phyloP scores from a whole-genome alignment of 2,329 filamentous ascomycete species.

The Aspergillus cejpii region DNA sequence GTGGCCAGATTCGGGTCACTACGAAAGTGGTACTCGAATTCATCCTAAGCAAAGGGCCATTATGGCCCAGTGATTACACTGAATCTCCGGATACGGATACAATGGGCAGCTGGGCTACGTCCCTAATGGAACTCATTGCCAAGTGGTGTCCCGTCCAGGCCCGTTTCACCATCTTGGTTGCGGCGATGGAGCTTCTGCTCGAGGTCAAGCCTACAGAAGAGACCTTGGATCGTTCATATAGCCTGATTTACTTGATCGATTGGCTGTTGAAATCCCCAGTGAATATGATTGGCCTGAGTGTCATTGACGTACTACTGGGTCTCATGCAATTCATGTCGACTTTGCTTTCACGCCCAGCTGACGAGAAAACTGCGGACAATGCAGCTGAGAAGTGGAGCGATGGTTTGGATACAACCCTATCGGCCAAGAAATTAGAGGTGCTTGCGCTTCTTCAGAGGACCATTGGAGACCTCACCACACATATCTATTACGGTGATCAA shows the following conservation, averaged over 20 bases:
- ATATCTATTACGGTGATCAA: constrained; percentile 95
- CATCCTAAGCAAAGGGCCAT: constrained; percentile 54
- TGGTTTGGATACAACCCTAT: constrained; percentile 26
- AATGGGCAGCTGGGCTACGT: constrained; percentile 69
- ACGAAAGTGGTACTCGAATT: constrained; percentile 70
- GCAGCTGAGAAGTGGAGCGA: constrained; percentile 16
- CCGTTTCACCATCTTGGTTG: constrained; percentile 81
- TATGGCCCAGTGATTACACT: constrained; percentile 42
- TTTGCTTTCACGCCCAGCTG: constrained; percentile 60
- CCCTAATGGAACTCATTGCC: constrained; percentile 70
- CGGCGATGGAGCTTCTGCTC: constrained; percentile 68
- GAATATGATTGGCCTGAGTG: constrained; percentile 89
- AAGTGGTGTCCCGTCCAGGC: constrained; percentile 92
- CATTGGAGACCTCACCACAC: constrained; percentile 84
- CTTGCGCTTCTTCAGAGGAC: constrained; percentile 68
- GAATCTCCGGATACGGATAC: constrained; percentile 39
- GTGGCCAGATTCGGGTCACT: constrained; percentile 71
- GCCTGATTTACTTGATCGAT: constrained; percentile 70
- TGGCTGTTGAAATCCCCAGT: constrained; percentile 79
- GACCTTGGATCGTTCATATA: constrained; percentile 65
- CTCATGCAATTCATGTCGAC: constrained; percentile 76
- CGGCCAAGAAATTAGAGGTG: constrained; percentile 56
- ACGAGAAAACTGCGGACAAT: constrained; percentile 29
- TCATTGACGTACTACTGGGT: constrained; percentile 87
- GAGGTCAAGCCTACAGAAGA: constrained; percentile 63